phyloP scores from a whole-genome alignment of 2,329 filamentous ascomycete species.

The Arthrobotrys entomopaga region DNA sequence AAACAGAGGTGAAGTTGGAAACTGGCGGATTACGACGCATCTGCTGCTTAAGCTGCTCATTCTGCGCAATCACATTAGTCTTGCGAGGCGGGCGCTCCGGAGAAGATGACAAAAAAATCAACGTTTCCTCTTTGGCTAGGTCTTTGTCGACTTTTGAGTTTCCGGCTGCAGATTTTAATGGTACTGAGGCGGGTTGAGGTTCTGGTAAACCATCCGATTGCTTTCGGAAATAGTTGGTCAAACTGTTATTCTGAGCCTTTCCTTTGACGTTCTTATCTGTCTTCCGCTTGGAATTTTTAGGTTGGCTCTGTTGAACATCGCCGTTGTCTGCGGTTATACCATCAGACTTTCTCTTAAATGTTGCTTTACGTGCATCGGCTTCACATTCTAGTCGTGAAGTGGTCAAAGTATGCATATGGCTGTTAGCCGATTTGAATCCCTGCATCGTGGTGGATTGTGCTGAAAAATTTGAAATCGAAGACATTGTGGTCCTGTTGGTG shows the following conservation, averaged over 20 bases:
- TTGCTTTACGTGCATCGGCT: constrained; percentile 42
- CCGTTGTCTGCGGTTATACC: constrained; percentile 28
- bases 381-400: constrained; percentile 58
- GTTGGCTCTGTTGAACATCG: constrained; percentile 25
- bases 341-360: constrained; percentile 52
- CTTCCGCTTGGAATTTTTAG: constrained; percentile 38
- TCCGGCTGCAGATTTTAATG: background rate
- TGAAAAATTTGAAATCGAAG: constrained; percentile 27
- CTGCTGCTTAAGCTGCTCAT: constrained; percentile 14
- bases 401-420: constrained; percentile 59
- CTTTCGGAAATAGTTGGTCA: constrained; percentile 58
- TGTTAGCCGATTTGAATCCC: constrained; percentile 57
- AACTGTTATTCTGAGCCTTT: constrained; percentile 44
- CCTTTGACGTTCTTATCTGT: constrained; percentile 20
- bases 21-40: constrained; percentile 34
- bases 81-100: constrained; percentile 37
- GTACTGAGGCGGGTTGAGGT: background rate
- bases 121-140: constrained; percentile 6
- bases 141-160: background rate
- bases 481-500: constrained; percentile 33
- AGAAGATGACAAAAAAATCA: constrained; percentile 49
- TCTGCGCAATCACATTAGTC: constrained; percentile 22
- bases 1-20: constrained; percentile 28
- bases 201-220: constrained; percentile 16
- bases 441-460: constrained; percentile 50